Evolutionary conservation across 1,284 basidiomycete species (phyloP), one percentile per base, ranked within the genome.

Genomic region (Salmacisia buchloeana): DNA sequence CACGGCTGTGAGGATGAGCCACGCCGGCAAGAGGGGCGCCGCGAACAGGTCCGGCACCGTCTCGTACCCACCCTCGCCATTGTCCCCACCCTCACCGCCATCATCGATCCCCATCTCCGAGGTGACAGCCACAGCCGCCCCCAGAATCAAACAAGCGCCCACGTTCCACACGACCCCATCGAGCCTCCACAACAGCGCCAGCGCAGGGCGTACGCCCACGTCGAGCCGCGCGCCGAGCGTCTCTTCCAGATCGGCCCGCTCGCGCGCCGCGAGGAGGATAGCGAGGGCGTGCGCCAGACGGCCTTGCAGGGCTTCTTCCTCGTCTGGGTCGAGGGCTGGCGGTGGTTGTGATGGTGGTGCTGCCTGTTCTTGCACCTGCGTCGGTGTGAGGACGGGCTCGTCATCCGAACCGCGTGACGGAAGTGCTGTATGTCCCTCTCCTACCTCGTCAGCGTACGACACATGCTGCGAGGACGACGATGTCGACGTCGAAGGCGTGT

Each of bases 131-230:
- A 77, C 65, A 0, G 74, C 71, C 6, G 74, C 66, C 1, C 70
- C 69, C 2, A 75, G 43, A n/a, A 77, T 65, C 2, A 77, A 61
- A 41, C 65, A 69, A 36, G 68, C 69, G 12, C 71, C 75, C 6
- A 77, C 29, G 45, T 74, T 73, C 75, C 75, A 77, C 27, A 77
- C 64, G 52, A 74, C 69, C 13, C 71, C 71, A 49, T 77, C 75
- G 35, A 77, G 62, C 10, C 74, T 65, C 75, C 75, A 77, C 21
- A 77, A 62, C 7, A 72, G 64, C 39, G 71, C 70, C 34, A 75
- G 65, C 0, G 72, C 73, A 10, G 49, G 49, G 13, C 49, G 27
- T 0, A 73, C 68, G 2, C 73, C 67, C 15, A 76, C 67, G 34
- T 69, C 68, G 9, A 77, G 62, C 6, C 71, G 68, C 3, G 69